Conservation (phyloP, 805 yeast species). For the Candida insectorum region DNA sequence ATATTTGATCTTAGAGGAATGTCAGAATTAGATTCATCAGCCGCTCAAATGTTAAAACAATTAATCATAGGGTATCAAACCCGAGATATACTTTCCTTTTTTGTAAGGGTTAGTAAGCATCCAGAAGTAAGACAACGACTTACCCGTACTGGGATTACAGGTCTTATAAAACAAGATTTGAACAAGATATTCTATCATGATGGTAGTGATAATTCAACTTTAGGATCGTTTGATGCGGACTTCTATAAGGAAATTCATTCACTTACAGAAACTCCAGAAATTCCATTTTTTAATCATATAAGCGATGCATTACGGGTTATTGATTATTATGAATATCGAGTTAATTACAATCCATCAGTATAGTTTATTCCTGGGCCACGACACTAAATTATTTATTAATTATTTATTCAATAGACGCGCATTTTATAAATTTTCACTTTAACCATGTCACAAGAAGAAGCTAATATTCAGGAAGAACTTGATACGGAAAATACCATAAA, state of each 20-base stretch:
- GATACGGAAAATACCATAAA: constrained; percentile 45
- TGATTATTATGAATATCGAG: constrained; percentile 29
- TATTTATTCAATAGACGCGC: constrained; percentile 1
- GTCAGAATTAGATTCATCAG: constrained; percentile 41
- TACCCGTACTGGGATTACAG: constrained; percentile 25
- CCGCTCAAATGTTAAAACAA: constrained; percentile 30
- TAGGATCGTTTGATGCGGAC: constrained; percentile 6
- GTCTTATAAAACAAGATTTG: constrained; percentile 23
- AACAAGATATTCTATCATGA: constrained; percentile 20
- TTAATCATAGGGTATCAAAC: constrained; percentile 25
- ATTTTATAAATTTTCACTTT: background rate
- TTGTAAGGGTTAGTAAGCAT: constrained; percentile 31
- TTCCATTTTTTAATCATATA: constrained; percentile 36
- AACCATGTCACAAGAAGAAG: constrained; percentile 3
- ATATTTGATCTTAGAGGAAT: constrained; percentile 42
- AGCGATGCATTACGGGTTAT: constrained; percentile 38
- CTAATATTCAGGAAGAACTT: constrained; percentile 9
- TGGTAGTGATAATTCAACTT: constrained; percentile 1
- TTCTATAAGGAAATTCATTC: constrained; percentile 16
- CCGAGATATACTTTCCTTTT: constrained; percentile 30
- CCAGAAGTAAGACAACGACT: constrained; percentile 26
- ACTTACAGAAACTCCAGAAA: constrained; percentile 21
- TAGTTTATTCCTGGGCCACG: background rate
- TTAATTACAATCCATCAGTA: background rate
- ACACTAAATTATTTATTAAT: constrained; percentile 1